A percentile compares a stretch with the other conserved stretches of the same genome.
phyloP scores from a whole-genome alignment of 345 rosid genomes.

The Melastoma malabathricum region DNA sequence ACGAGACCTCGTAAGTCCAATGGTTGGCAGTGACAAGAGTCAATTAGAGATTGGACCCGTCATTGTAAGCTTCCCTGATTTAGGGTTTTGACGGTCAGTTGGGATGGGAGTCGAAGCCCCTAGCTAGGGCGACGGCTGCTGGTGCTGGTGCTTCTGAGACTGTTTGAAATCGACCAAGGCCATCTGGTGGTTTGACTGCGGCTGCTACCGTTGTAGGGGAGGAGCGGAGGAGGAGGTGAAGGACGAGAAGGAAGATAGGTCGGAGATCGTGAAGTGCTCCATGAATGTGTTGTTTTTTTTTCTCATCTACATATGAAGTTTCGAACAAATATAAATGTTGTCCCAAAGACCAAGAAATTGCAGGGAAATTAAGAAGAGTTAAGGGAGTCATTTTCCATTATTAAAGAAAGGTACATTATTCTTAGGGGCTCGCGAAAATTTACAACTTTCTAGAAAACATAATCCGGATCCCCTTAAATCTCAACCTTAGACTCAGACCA shows the following conservation, averaged over 20 bases:
- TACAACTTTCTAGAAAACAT: too few species aligned
- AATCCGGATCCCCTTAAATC: too few species aligned
- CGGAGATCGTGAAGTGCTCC: constrained; percentile 92
- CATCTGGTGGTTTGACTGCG: constrained; percentile 36
- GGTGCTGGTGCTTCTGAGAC: constrained; percentile 12
- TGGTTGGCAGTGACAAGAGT: constrained; percentile 47
- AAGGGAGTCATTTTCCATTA: too few species aligned
- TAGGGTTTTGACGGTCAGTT: constrained; percentile 7
- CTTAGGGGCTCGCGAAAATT: too few species aligned
- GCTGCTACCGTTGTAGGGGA: too few species aligned
- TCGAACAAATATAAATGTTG: too few species aligned
- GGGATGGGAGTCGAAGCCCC: constrained; percentile 12
- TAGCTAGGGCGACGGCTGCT: constrained; percentile 6
- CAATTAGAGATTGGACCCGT: constrained; percentile 71
- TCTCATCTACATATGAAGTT: too few species aligned
- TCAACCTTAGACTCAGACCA: too few species aligned
- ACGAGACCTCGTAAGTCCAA: constrained; percentile 46
- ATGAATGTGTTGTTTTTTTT: too few species aligned
- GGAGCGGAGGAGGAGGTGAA: constrained; percentile 31
- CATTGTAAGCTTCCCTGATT: constrained; percentile 75
- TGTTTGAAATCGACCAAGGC: constrained; percentile 5
- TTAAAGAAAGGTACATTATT: too few species aligned
- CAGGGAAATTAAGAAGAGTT: too few species aligned
- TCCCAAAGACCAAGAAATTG: too few species aligned
- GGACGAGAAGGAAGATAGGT: constrained; percentile 61